Percentiles rank a stretch among this genome's conserved stretches.
phyloP scores from a whole-genome alignment of 2,329 filamentous ascomycete genomes.

The Colletotrichum higginsianum region DNA sequence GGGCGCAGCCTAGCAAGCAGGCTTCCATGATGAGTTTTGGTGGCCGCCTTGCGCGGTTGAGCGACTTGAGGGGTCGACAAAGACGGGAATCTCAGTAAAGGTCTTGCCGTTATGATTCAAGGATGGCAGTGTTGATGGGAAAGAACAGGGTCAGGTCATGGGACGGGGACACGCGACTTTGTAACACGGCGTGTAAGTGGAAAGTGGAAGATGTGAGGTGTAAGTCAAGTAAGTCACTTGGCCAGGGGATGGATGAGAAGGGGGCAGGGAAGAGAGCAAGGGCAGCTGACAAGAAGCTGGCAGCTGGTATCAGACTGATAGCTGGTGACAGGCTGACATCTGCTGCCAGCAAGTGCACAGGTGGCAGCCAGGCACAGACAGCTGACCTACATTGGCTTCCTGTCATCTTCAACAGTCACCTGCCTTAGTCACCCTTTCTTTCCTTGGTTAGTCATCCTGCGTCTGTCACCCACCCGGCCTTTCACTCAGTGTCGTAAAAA shows the following conservation, averaged over 20 bases:
- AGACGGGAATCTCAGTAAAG: neutral
- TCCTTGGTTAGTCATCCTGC: neutral
- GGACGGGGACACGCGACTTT: neutral
- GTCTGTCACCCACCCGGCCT: neutral
- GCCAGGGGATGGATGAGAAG: slow-evolving; percentile 6
- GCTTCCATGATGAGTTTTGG: slow-evolving; percentile 4
- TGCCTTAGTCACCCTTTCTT: neutral
- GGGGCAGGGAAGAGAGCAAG: neutral
- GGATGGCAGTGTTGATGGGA: neutral
- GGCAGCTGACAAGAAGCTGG: neutral
- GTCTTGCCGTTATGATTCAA: neutral
- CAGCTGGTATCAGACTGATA: neutral
- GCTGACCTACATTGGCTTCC: neutral
- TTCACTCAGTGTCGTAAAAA: neutral
- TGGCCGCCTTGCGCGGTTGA: neutral
- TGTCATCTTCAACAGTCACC: neutral
- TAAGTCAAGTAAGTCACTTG: slow-evolving; percentile 22
- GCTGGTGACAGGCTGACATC: neutral
- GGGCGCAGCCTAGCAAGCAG: neutral
- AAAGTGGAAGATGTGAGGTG: neutral
- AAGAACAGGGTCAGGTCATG: neutral
- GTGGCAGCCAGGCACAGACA: slow-evolving; percentile 8
- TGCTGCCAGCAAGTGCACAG: neutral
- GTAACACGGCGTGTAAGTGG: neutral
- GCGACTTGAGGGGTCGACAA: neutral